Evolutionary conservation across 805 yeast species (phyloP), one percentile per base, ranked within the genome.

Genomic region (Candida corydali): DNA sequence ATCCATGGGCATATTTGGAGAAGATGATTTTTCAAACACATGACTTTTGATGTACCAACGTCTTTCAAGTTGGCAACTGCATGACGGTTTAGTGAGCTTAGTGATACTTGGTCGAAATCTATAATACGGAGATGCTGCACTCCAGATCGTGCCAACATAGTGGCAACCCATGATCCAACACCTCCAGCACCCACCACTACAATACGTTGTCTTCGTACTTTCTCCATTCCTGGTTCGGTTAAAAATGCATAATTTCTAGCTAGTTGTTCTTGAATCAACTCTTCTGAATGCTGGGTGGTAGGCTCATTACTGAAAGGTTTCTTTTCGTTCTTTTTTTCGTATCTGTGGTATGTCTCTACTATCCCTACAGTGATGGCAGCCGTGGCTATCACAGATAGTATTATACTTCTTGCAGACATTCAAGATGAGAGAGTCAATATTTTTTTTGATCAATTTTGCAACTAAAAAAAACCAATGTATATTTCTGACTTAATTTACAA

Each of bases 171-270:
- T 0, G 97, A 89, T 2, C 99, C 99, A 27, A 93, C 99, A 40
- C 99, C 99, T 40, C 99, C 99, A 12, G 91, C 93, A 20, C 99
- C 98, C 20, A 78, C 80, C 11, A 91, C 84, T 2, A 87, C 84
- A 2, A 89, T 75, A 38, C 76, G 72, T 51, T 86, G 82, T 9
- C 70, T 61, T 37, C 96, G 77, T 12, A 93, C 75, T 41, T 76
- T 77, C 14, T 62, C 58, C 76, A 88, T 80, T 1, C 96, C 98
- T 15, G 81, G 84, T 35, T 84, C 86, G 9, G 96, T 87, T 18
- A 93, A 68, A 55, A 93, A 93, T 1, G 95, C 97, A 55, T 86
- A 83, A 64, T 91, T 93, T 44, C 98, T 70, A 0, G 98, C 95
- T 26, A 91, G 74, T 56, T 93, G 98, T 61, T 93, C 98, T 39